A percentile compares a stretch with the other conserved stretches of the same genome.
Evolutionary conservation across 1,284 basidiomycete species (phyloP).

Genomic region (Ustilago vetiveriae): DNA sequence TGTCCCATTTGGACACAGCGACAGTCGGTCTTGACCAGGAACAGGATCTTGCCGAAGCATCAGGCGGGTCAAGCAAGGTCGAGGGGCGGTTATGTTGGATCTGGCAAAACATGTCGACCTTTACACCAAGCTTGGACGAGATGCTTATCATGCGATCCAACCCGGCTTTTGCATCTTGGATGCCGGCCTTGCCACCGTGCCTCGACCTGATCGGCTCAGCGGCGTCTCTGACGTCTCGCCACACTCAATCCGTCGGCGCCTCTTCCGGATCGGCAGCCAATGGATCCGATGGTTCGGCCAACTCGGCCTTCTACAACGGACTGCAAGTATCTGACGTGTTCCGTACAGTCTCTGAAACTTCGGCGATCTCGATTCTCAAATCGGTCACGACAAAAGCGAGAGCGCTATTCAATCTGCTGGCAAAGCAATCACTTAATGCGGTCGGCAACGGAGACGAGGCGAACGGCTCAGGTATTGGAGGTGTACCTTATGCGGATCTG

Average conservation of each 20-base stretch:
- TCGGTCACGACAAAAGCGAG: constrained; percentile 52
- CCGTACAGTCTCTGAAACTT: constrained; percentile 31
- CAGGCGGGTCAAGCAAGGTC: not conserved
- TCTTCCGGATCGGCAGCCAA: not conserved
- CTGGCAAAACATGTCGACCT: constrained; percentile 50
- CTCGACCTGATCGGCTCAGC: constrained; percentile 36
- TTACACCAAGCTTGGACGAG: constrained; percentile 33
- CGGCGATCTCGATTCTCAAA: constrained; percentile 54
- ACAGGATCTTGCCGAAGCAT: not conserved
- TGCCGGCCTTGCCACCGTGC: constrained; percentile 27
- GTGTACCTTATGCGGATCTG: constrained; percentile 39
- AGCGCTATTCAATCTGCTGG: constrained; percentile 50
- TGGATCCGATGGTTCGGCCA: constrained; percentile 2
- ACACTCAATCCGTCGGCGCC: not conserved
- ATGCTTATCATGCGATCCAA: constrained; percentile 50
- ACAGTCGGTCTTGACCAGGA: not conserved
- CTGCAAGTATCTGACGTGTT: constrained; percentile 29
- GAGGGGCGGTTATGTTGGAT: constrained; percentile 31
- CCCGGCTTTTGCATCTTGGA: constrained; percentile 37
- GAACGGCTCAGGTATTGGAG: not conserved
- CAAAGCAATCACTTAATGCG: constrained; percentile 23
- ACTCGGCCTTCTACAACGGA: constrained; percentile 26
- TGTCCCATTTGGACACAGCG: not conserved
- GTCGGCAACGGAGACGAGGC: not conserved
- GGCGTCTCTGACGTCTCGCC: not conserved